These are phyloP conservation scores for Parasitella parasitica DNA, from an alignment of 371 early-diverging fungal species.

Conservation along the genomic window DNA sequence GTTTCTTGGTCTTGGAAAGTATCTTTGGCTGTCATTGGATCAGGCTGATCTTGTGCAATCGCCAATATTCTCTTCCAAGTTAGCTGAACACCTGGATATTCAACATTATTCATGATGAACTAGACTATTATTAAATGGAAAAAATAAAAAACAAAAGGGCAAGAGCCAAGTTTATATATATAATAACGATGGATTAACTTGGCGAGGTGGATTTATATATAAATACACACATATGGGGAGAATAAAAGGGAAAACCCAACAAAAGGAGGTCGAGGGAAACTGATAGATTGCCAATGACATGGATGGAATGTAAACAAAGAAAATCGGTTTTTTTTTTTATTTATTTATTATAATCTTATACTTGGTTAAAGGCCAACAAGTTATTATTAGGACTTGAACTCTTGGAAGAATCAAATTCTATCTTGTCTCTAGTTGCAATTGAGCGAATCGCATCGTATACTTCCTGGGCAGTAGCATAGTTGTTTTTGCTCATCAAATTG, in stretches of 20 bases:
- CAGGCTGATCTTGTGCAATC: slow-evolving; percentile 10
- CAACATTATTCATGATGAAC: background rate
- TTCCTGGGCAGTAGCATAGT: slow-evolving; percentile 19
- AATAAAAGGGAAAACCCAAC: background rate
- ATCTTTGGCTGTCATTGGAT: background rate
- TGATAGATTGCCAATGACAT: background rate
- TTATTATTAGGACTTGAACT: slow-evolving; percentile 18
- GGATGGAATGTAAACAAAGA: slow-evolving; percentile 1
- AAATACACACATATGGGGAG: background rate
- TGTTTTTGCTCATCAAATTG: slow-evolving; percentile 28
- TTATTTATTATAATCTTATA: no score
- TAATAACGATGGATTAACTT: background rate
- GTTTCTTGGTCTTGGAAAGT: background rate
- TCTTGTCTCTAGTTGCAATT: slow-evolving; percentile 15
- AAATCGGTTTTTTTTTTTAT: background rate
- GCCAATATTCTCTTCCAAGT: slow-evolving; percentile 10
- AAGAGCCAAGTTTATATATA: background rate
- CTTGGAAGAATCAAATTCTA: slow-evolving; percentile 11
- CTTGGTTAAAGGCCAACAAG: slow-evolving; percentile 15
- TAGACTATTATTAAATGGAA: background rate
- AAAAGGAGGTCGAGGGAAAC: background rate
- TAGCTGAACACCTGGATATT: slow-evolving; percentile 9
- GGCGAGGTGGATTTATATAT: background rate
- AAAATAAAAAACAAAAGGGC: background rate
- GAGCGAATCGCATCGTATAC: slow-evolving; percentile 18